Base-by-base conservation (phyloP, 2,329 filamentous ascomycete species). In the Hypoxylon sp. region DNA sequence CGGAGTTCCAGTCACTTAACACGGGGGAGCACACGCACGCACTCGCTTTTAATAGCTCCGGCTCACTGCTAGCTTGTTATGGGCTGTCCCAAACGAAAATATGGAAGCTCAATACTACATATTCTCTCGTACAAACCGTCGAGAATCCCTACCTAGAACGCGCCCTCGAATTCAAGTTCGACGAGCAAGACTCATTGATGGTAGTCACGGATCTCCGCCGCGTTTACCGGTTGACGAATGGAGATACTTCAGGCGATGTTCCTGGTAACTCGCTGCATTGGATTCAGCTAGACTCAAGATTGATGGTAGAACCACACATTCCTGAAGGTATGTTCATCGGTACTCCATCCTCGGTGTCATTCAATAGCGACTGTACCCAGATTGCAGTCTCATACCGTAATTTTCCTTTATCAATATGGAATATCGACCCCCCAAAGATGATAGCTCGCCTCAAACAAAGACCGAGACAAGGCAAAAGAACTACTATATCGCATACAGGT, bases 331-430 rank as follows among this genome's bases (percentile, higher is more conserved):
- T 54, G 15, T 64, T 59, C 24, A 28, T 67, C 10, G 56, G 54
- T 26, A 56, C 62, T 1, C 67, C 67, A 8, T 60, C 61, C 1
- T 65, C 48, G 1, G 61, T 71, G 5, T 47, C 67, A 1, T 63
- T 70, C 39, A 71, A 70, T 24, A 32, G 19, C 30, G 62, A 68
- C 6, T 67, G 68, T 22, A 70, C 65, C 1, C 64, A 67, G 46
- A 46, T 71, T 17, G 69, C 68, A 3, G 64, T 71, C 3, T 59
- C 51, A 1, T 69, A 68, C 28, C 22, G 66, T 1, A 32, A 15
- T 5, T 68, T 68, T n/a, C 56, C 69, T 4, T 30, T 67, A 20
- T 51, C 65, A 7, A 59, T 70, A 4, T 71, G 69, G 69, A 67
- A 24, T 44, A 17, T 72, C 2, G 44, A 69, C 28, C 68, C 69